phyloP scores from a whole-genome alignment of 257 asterid species.

The Solanum ahanhuiri region DNA sequence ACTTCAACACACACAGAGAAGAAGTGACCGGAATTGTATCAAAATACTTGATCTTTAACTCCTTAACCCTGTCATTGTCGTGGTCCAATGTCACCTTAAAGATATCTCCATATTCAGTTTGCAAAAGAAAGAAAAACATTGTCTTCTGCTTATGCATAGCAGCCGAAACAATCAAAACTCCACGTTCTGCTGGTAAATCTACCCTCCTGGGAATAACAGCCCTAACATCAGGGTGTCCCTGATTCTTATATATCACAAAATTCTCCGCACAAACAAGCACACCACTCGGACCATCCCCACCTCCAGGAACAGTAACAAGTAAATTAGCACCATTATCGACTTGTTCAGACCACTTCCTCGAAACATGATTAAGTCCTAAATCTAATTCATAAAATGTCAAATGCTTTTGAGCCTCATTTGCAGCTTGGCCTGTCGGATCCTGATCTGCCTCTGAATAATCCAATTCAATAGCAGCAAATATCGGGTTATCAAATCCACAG shows the following conservation, averaged over 20 bases:
- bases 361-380: conserved; percentile 94
- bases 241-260: conserved; percentile 93
- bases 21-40: conserved; percentile 94
- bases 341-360: conserved; percentile 95
- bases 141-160: conserved; percentile 90
- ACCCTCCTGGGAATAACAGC: conserved; percentile 94
- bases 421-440: conserved; percentile 96
- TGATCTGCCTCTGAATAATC: conserved; percentile 95
- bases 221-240: conserved; percentile 86
- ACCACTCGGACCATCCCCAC: conserved; percentile 99
- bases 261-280: conserved; percentile 98
- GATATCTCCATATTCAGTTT: conserved; percentile 93
- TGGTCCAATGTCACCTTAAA: conserved; percentile 86
- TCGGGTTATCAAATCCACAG: conserved; percentile 95
- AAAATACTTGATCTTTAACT: conserved; percentile 83
- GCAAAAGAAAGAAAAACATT: conserved; percentile 96
- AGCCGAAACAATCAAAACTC: conserved; percentile 94
- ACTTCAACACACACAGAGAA: conserved; percentile 88
- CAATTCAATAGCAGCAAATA: conserved; percentile 93
- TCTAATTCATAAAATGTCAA: conserved; percentile 92
- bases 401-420: conserved; percentile 80
- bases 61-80: conserved; percentile 73
- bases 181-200: conserved; percentile 96
- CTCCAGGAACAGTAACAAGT: conserved; percentile 98
- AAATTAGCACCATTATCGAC: conserved; percentile 97